These are phyloP conservation scores for Tothia fuscella DNA, from an alignment of 2,329 filamentous ascomycete genomes.

Conservation along the genomic window DNA sequence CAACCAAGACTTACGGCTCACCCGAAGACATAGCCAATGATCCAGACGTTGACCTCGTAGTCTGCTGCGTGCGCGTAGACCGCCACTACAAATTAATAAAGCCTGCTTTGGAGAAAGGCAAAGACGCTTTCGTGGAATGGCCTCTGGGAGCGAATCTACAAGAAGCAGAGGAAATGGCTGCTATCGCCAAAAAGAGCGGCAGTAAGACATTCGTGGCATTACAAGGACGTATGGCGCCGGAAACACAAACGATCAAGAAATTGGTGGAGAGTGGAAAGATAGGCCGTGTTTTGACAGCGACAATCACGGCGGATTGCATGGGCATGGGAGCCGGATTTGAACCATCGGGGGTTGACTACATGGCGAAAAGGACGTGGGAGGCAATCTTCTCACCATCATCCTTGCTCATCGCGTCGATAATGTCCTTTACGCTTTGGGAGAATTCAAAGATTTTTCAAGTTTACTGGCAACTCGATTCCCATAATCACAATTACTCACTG, in stretches of 20 bases:
- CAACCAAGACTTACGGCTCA: conserved; percentile 33
- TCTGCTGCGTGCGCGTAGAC: conserved; percentile 32
- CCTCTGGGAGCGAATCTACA: conserved; percentile 30
- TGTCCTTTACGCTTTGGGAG: conserved; percentile 35
- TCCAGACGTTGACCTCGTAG: conserved; percentile 36
- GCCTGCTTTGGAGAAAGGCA: conserved; percentile 33
- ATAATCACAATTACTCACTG: conserved; percentile 21
- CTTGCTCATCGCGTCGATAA: conserved; percentile 32
- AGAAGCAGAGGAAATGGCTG: conserved; percentile 32
- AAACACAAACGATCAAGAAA: conserved; percentile 30
- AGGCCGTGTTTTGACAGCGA: conserved; percentile 30
- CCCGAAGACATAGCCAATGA: conserved; percentile 33
- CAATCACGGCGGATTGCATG: conserved; percentile 20
- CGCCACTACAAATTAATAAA: conserved; percentile 31
- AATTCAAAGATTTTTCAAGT: conserved; percentile 28
- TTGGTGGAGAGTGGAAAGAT: conserved; percentile 32
- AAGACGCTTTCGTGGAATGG: conserved; percentile 41
- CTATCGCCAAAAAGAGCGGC: conserved; percentile 28
- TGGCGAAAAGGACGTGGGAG: conserved; percentile 35
- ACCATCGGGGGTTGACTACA: conserved; percentile 31
- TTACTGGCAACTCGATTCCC: conserved; percentile 30
- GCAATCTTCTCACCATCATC: conserved; percentile 30
- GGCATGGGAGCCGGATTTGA: conserved; percentile 11
- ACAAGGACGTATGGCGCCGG: conserved; percentile 32
- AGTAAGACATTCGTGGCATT: conserved; percentile 36